These are phyloP conservation scores for Cystoderma amianthinum DNA, from an alignment of 768 basidiomycete species.

Conservation along the genomic window DNA sequence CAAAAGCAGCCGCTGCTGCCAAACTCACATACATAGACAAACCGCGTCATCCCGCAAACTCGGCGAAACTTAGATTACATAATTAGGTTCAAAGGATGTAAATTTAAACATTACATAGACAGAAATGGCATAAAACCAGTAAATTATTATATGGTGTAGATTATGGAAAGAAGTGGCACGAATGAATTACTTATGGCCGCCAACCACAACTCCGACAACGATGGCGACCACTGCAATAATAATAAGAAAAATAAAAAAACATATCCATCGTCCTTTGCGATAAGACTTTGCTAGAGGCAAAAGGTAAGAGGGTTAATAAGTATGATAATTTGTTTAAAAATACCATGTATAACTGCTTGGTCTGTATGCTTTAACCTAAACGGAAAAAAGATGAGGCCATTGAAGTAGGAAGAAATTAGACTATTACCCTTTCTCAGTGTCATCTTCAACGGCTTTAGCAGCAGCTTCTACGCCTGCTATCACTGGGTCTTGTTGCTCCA, in stretches of 20 bases:
- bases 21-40: no score
- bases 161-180: no score
- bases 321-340: neutral
- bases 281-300: constrained; percentile 34
- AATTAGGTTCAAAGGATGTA: no score
- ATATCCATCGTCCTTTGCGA: constrained; percentile 82
- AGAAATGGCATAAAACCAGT: no score
- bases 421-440: constrained; percentile 67
- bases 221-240: constrained; percentile 52
- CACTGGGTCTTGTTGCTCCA: constrained; percentile 75
- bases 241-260: constrained; percentile 58
- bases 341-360: constrained; percentile 55
- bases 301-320: constrained; percentile 5
- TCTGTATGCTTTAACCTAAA: constrained; percentile 54
- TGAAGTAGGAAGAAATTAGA: neutral
- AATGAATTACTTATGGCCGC: no score
- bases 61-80: no score
- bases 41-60: no score
- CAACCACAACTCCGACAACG: constrained; percentile 44
- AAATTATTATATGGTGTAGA: no score
- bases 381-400: no score
- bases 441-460: constrained; percentile 54
- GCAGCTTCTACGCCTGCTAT: constrained; percentile 58
- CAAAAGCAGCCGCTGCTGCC: no score
- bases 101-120: no score